Base-by-base conservation (phyloP, 2,329 filamentous ascomycete genomes). In the Pseudogymnoascus destructans region DNA sequence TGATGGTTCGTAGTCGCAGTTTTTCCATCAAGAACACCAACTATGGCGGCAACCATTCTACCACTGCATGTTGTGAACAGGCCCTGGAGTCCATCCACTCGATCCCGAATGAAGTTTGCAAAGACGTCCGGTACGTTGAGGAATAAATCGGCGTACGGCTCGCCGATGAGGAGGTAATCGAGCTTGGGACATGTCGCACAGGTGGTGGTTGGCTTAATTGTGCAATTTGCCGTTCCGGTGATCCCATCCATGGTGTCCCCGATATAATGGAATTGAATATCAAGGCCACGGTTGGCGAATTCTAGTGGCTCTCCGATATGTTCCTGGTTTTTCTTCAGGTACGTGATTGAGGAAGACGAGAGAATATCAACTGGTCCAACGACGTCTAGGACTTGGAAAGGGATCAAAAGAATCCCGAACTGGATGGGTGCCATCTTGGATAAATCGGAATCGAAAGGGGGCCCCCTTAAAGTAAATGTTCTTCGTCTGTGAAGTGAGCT, bases 41-140 rank as follows among this genome's bases (percentile, higher is more conserved):
- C 66, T 1, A 64, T 40, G 0, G 70, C 70, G 6, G 70, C 63
- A 0, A 71, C 64, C 0, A 61, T 49, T 1, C 68, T 68, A 0
- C 73, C 73, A 0, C 72, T 74, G 59, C 73, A 74, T 0, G 65
- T 73, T 1, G 70, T 67, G 27, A 72, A 72, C 1, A 73, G 59
- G 62, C 79, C 79, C 62, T 77, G 70, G 21, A 85, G 66, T 3
- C 68, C 69, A 0, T 77, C 74, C 63, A 74, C 79, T n/a, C 68
- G 65, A 0, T 68, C 67, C 25, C 66, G 64, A 40, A 82, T 67
- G 61, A 75, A 83, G 0, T 69, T 65, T 2, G 64, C 62, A 13
- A 66, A 69, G 27, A 65, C 64, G 0, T 67, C 67, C 3, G 68
- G 57, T 2, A 73, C 61, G 4, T 66, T 58, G 2, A 52, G 46